phyloP scores from a whole-genome alignment of 306 rosid genomes.

The Pterocarpus macrocarpus region DNA sequence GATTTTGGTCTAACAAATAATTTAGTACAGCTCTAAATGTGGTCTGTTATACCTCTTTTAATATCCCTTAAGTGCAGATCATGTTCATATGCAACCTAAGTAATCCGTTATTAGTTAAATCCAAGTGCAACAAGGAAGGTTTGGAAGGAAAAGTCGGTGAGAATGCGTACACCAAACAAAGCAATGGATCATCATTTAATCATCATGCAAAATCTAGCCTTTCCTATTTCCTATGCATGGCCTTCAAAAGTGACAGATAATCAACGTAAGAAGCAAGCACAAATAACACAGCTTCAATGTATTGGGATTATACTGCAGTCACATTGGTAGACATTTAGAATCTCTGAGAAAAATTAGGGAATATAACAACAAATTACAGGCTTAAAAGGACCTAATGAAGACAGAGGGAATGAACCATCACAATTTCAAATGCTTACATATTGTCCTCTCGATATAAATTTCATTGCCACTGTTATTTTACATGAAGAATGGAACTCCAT shows the following conservation, averaged over 20 bases:
- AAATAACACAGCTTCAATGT: not conserved
- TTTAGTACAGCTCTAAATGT: not conserved
- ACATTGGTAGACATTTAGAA: not conserved
- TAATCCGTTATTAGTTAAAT: not conserved
- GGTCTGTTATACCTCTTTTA: not conserved
- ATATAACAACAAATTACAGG: not conserved
- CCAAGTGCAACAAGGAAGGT: conserved; percentile 22
- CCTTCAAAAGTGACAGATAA: conserved; percentile 25
- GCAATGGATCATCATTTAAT: conserved; percentile 20
- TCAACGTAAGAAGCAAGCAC: not conserved
- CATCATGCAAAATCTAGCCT: conserved; percentile 32
- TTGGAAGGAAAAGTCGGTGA: not conserved
- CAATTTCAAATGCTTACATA: not conserved
- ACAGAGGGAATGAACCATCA: conserved; percentile 3
- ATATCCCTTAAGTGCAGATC: conserved; percentile 11
- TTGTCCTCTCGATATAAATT: not conserved
- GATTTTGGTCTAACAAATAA: not conserved
- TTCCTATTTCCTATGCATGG: conserved; percentile 14
- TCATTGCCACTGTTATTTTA: not conserved
- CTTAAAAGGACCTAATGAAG: conserved; percentile 19
- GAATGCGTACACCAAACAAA: not conserved
- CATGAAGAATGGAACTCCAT: conserved; percentile 3
- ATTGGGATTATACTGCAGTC: no score
- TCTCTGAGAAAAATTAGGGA: not conserved
- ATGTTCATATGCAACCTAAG: not conserved